A percentile compares a stretch with the other conserved stretches of the same genome.
Conservation (phyloP, 1,284 basidiomycete genomes). For the Polyporus tsugae region DNA sequence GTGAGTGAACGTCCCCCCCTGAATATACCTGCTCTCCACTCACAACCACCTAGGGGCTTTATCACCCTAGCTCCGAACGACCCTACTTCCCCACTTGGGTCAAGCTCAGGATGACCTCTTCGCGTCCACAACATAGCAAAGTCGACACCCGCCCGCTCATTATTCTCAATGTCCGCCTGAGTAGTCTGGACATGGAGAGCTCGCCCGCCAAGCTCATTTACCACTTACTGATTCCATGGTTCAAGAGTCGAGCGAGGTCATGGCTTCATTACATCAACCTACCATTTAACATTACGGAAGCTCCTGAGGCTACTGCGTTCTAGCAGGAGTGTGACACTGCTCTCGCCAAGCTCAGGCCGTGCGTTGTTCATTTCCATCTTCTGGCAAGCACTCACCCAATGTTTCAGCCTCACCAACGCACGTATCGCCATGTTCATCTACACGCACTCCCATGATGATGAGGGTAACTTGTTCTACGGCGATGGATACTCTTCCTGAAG, state of each 20-base stretch:
- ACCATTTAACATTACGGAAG: neutral
- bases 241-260: neutral
- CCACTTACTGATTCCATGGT: neutral
- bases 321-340: too few species aligned
- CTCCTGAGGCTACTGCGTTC: too few species aligned
- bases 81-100: neutral
- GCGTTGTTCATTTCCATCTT: too few species aligned
- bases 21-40: neutral
- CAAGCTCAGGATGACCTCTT: neutral
- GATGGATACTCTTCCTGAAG: neutral
- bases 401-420: neutral
- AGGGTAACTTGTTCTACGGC: neutral
- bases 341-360: too few species aligned
- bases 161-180: neutral
- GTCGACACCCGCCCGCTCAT: neutral
- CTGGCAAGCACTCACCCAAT: too few species aligned
- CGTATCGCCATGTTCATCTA: neutral
- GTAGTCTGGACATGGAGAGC: neutral
- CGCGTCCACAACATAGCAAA: neutral
- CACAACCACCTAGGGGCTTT: neutral
- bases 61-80: neutral
- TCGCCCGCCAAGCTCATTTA: neutral
- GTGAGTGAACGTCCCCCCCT: neutral
- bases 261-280: neutral
- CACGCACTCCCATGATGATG: neutral